Evolutionary conservation across 1,139 yeast species (phyloP), one percentile per base, ranked within the genome.

Genomic region (Geotrichum fermentans): DNA sequence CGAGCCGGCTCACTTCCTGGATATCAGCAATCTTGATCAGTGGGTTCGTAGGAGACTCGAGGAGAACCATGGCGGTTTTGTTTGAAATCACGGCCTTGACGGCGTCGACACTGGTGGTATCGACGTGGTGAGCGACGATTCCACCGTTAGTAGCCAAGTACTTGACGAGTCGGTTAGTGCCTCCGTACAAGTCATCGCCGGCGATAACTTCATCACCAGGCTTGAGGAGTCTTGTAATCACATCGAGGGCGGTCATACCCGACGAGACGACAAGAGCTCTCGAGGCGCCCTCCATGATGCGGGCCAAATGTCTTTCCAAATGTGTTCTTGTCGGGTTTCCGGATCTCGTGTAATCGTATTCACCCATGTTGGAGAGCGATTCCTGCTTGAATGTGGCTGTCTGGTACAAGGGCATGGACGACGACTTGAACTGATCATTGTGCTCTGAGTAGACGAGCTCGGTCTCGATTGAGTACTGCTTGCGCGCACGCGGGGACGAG

Each of bases 41-140:
- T 20, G 97, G 97, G 66, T 89, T 89, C 4, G 97, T 89, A 40
- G 97, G 97, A 37, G 88, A 79, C 69, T 89, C 97, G 57, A 90
- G 75, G 56, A 88, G 78, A 46, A 88, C 81, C 82, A 88, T 78
- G 61, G 75, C 78, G 16, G 92, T 86, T 51, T 73, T 73, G 58
- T 73, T 74, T 43, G 63, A 67, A 35, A 73, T 56, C 6, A 58
- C 66, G 14, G 58, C 59, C 21, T 60, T 65, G 55, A 88, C 79
- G 44, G 78, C 71, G 41, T 73, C 79, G 40, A 81, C 72, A 61
- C 83, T 71, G 20, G 96, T 83, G 22, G 97, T 89, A 65, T 90
- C 97, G 52, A 83, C 78, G 65, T 89, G 96, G 53, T 74, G 74
- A 22, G 87, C 86, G 24, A 74, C 74, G 51, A 88, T 73, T 55